Conservation (phyloP, 73 alveolate species). For the Durusdinium trenchii region DNA sequence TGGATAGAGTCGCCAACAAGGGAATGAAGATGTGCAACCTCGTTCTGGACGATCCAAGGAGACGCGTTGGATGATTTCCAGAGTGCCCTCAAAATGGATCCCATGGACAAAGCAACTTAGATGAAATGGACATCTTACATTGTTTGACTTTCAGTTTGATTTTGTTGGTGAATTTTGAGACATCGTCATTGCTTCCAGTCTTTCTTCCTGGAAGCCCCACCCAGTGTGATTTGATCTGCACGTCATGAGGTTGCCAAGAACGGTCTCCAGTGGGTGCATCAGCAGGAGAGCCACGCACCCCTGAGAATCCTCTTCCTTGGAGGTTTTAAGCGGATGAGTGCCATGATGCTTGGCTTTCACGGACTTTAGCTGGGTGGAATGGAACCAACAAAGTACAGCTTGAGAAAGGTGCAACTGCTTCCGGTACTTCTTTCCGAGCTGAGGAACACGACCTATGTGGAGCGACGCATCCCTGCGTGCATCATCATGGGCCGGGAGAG, state of each 20-base stretch:
- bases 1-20: no score
- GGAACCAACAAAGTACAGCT: background rate
- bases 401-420: no score
- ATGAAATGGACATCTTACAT: background rate
- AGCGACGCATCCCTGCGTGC: conserved; percentile 4
- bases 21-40: no score
- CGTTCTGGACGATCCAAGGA: background rate
- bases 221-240: background rate
- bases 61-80: conserved; percentile 58
- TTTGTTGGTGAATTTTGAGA: background rate
- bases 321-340: conserved; percentile 63
- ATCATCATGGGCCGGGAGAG: conserved; percentile 56
- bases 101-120: conserved; percentile 51
- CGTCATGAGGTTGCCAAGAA: conserved; percentile 53
- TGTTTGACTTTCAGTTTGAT: background rate
- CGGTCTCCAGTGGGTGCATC: conserved; percentile 48
- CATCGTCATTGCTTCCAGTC: background rate
- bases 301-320: conserved; percentile 6
- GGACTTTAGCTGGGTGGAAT: background rate
- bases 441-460: conserved; percentile 66
- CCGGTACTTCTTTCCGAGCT: background rate
- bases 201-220: background rate
- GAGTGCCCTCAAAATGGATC: conserved; percentile 37
- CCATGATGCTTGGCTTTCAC: conserved; percentile 20
- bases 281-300: conserved; percentile 16